These are phyloP conservation scores for Fusarium haematococcum DNA, from an alignment of 2,329 filamentous ascomycete species.

Conservation along the genomic window DNA sequence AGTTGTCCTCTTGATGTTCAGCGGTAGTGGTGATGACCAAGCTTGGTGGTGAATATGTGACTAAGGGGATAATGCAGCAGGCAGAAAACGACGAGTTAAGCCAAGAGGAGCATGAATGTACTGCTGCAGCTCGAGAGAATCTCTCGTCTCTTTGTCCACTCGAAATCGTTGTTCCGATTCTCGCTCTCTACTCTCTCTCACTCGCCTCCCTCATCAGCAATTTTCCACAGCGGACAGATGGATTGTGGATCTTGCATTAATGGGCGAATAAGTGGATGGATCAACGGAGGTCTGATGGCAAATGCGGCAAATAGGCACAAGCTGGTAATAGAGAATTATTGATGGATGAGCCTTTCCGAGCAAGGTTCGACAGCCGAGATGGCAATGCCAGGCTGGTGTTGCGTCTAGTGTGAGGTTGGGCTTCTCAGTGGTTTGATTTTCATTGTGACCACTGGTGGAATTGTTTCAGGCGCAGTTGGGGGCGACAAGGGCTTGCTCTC, in stretches of 20 bases:
- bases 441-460: slow-evolving; percentile 32
- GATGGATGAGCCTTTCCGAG: not conserved
- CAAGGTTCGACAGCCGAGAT: slow-evolving; percentile 20
- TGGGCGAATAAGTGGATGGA: slow-evolving; percentile 1
- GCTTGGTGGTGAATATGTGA: slow-evolving; percentile 5
- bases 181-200: slow-evolving; percentile 3
- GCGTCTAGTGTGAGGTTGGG: slow-evolving; percentile 23
- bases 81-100: not conserved
- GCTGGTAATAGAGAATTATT: not conserved
- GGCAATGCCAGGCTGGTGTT: slow-evolving; percentile 22
- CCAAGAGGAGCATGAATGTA: slow-evolving; percentile 7
- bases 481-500: slow-evolving; percentile 37
- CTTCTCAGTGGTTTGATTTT: slow-evolving; percentile 36
- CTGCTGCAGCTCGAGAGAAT: slow-evolving; percentile 1
- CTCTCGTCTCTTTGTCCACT: not conserved
- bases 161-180: slow-evolving; percentile 18
- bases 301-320: not conserved
- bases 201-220: slow-evolving; percentile 20
- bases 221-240: slow-evolving; percentile 25
- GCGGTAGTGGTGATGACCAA: not conserved
- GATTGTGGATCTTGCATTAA: slow-evolving; percentile 23
- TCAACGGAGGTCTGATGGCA: slow-evolving; percentile 15
- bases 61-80: slow-evolving; percentile 2
- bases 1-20: not conserved
- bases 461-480: slow-evolving; percentile 38